A percentile compares a stretch with the other conserved stretches of the same genome.
Conservation (phyloP, 306 rosid genomes). For the Trichosanthes truncata region DNA sequence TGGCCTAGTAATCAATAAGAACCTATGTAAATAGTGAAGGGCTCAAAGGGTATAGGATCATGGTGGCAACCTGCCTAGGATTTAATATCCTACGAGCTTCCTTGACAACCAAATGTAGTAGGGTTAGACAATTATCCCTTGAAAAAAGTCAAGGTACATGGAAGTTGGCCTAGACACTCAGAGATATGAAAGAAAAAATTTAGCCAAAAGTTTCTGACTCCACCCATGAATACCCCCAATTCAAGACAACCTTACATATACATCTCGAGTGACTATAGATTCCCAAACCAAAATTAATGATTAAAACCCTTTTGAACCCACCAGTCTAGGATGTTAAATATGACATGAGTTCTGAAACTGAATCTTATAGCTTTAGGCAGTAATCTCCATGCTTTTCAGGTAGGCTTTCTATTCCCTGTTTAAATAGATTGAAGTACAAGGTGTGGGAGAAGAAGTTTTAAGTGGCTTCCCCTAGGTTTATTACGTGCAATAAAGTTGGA, state of each 20-base stretch:
- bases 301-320: neutral
- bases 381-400: neutral
- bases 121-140: neutral
- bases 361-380: neutral
- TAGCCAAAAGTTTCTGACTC: neutral
- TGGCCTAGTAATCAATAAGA: neutral
- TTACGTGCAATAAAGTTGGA: neutral
- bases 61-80: neutral
- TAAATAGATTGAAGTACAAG: neutral
- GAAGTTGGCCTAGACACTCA: neutral
- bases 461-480: neutral
- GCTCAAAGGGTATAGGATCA: neutral
- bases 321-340: neutral
- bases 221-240: neutral
- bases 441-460: neutral
- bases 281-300: neutral
- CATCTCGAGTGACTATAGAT: neutral
- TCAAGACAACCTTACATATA: neutral
- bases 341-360: neutral
- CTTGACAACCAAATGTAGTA: neutral
- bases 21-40: neutral
- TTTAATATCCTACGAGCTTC: neutral
- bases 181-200: no score
- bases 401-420: neutral
- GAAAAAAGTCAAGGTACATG: no score